phyloP scores from a whole-genome alignment of 2,329 filamentous ascomycete genomes.

The Fusarium secorum region DNA sequence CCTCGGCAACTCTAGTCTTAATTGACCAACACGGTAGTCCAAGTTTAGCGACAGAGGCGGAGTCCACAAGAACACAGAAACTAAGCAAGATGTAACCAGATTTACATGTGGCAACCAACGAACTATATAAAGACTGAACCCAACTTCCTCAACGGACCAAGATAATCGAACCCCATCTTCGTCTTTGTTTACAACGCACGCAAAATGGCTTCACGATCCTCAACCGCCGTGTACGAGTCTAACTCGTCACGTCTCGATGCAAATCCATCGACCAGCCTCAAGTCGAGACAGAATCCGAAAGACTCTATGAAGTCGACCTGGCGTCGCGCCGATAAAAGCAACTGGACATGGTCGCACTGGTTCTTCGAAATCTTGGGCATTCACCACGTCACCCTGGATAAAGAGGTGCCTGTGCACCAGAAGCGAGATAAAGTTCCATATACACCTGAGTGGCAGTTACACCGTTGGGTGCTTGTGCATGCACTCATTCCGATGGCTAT shows the following conservation, averaged over 20 bases:
- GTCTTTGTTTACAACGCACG: not conserved
- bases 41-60: not conserved
- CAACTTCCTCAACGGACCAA: not conserved
- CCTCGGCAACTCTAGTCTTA: not conserved
- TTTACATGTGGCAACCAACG: not conserved
- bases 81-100: not conserved
- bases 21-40: not conserved
- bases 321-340: not conserved
- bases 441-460: not conserved
- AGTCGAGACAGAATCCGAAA: not conserved
- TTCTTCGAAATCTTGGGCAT: not conserved
- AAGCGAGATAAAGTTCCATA: not conserved
- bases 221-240: not conserved
- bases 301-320: conserved; percentile 1
- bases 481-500: not conserved
- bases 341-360: not conserved
- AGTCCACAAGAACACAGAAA: not conserved
- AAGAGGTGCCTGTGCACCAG: not conserved
- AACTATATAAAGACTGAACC: not conserved
- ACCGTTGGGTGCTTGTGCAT: not conserved
- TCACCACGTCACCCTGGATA: not conserved
- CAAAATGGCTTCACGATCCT: not conserved
- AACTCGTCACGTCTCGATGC: not conserved
- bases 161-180: not conserved
- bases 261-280: not conserved